These are phyloP conservation scores for Chiua virens DNA, from an alignment of 768 basidiomycete genomes.

Conservation along the genomic window DNA sequence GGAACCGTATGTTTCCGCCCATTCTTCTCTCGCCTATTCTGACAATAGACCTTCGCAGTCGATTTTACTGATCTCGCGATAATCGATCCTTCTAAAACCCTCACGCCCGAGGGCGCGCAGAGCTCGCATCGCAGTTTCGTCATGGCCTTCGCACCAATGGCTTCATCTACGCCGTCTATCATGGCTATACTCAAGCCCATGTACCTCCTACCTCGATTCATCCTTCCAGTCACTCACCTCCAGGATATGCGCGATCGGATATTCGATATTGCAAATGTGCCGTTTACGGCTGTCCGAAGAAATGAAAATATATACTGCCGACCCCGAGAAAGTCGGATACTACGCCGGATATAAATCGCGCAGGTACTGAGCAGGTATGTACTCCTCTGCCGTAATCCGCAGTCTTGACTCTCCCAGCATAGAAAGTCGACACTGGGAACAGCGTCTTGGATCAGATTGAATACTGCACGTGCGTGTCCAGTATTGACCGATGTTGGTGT, in stretches of 20 bases:
- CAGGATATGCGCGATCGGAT: constrained; percentile 42
- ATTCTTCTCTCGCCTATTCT: neutral
- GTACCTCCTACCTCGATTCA: constrained; percentile 5
- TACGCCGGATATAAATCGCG: constrained; percentile 52
- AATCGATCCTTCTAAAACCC: constrained; percentile 48
- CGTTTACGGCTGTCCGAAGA: constrained; percentile 46
- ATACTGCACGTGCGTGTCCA: constrained; percentile 48
- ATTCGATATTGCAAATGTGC: constrained; percentile 48
- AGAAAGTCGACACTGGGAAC: constrained; percentile 52
- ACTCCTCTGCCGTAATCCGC: neutral
- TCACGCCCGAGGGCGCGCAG: constrained; percentile 41
- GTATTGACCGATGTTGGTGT: neutral
- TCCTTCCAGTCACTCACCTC: neutral
- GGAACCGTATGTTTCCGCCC: constrained; percentile 28
- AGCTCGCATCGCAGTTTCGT: constrained; percentile 41
- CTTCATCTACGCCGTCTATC: constrained; percentile 42
- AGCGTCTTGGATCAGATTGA: constrained; percentile 65
- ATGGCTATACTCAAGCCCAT: constrained; percentile 40
- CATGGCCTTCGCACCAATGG: constrained; percentile 46
- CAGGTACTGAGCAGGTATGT: constrained; percentile 44
- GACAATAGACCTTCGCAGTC: constrained; percentile 34
- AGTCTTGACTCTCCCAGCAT: neutral
- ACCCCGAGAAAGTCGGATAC: constrained; percentile 41
- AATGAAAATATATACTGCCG: constrained; percentile 36
- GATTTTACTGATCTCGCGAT: constrained; percentile 51